Evolutionary conservation across 2,329 filamentous ascomycete species (phyloP).

Genomic region (Colletotrichum lini): DNA sequence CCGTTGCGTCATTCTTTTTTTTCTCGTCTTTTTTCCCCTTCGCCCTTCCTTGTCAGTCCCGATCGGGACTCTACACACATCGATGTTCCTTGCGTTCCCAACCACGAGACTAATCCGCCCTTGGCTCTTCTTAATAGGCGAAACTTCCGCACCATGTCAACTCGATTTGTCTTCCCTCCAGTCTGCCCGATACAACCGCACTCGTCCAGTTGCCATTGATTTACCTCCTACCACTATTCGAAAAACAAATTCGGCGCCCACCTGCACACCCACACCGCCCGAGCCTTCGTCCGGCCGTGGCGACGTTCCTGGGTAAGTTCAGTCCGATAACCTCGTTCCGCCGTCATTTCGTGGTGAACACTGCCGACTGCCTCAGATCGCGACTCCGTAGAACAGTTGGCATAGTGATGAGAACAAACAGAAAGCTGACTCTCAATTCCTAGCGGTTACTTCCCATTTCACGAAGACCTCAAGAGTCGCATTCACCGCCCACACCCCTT

Average conservation of each 20-base stretch:
- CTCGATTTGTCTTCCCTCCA: slow-evolving; percentile 32
- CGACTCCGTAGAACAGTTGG: neutral
- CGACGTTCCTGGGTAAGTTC: slow-evolving; percentile 71
- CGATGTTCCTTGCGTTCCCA: slow-evolving; percentile 13
- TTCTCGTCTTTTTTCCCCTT: slow-evolving; percentile 34
- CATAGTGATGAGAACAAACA: neutral
- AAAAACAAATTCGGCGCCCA: slow-evolving; percentile 57
- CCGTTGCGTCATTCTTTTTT: slow-evolving; percentile 43
- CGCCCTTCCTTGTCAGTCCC: slow-evolving; percentile 18
- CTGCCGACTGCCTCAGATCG: neutral
- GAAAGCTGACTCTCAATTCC: neutral
- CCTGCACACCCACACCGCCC: slow-evolving; percentile 57
- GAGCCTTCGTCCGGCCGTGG: slow-evolving; percentile 71
- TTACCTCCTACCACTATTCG: slow-evolving; percentile 55
- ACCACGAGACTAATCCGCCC: slow-evolving; percentile 22
- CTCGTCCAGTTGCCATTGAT: slow-evolving; percentile 69
- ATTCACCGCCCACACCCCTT: slow-evolving; percentile 68
- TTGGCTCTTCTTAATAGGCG: slow-evolving; percentile 42
- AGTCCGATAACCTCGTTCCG: neutral
- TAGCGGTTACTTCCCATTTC: slow-evolving; percentile 73
- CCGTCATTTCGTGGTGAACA: neutral
- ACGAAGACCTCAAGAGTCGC: slow-evolving; percentile 67
- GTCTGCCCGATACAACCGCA: slow-evolving; percentile 45
- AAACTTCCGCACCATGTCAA: slow-evolving; percentile 20
- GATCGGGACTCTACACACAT: slow-evolving; percentile 37